Percentiles rank a stretch among this genome's conserved stretches.
Conservation (phyloP, 441 rosid genomes). For the Gossypium schwendimanii region DNA sequence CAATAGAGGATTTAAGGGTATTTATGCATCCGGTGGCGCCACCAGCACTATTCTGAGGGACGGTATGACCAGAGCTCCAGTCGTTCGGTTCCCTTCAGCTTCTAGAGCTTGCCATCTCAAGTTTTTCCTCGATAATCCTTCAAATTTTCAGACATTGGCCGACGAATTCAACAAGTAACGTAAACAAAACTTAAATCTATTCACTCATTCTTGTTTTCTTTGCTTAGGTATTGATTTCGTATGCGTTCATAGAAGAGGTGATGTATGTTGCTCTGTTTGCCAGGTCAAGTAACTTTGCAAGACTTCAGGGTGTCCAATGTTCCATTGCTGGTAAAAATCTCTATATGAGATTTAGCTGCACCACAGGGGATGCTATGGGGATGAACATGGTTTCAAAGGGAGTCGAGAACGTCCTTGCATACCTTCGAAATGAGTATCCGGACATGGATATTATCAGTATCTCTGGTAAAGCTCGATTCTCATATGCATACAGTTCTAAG, state of each 20-base stretch:
- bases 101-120: conserved; percentile 64
- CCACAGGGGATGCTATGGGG: conserved; percentile 97
- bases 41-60: conserved; percentile 51
- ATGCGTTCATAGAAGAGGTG: conserved; percentile 4
- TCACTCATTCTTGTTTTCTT: background rate
- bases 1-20: conserved; percentile 85
- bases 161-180: conserved; percentile 65
- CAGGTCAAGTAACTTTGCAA: conserved; percentile 85
- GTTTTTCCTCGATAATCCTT: conserved; percentile 72
- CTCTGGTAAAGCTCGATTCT: conserved; percentile 40
- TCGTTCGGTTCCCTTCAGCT: conserved; percentile 61
- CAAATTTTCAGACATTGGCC: conserved; percentile 56
- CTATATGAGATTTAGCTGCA: conserved; percentile 59
- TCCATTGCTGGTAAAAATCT: conserved; percentile 74
- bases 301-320: conserved; percentile 59
- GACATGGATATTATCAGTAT: conserved; percentile 84
- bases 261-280: conserved; percentile 20
- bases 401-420: conserved; percentile 79
- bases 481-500: background rate
- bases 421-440: conserved; percentile 59
- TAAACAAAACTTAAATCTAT: background rate
- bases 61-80: conserved; percentile 88
- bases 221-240: background rate
- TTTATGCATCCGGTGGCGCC: conserved; percentile 65
- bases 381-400: conserved; percentile 98